Evolutionary conservation across 768 basidiomycete genomes (phyloP), one percentile per base, ranked within the genome.

Genomic region (Kwoniella dejecticola): DNA sequence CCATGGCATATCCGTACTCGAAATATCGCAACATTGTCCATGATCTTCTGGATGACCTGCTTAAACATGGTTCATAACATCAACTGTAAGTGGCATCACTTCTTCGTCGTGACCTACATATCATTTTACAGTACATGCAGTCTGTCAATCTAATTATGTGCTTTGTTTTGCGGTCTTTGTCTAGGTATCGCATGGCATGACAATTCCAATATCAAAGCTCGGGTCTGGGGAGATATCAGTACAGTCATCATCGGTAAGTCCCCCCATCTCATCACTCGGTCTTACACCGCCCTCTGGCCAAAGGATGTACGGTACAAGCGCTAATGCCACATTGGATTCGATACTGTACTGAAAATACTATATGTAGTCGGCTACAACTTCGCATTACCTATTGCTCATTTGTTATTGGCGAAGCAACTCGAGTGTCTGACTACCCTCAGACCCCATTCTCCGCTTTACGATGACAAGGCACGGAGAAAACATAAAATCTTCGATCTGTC

Each of bases 311-410:
- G n/a, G n/a, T n/a, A n/a, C n/a, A n/a, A n/a, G n/a, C n/a, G n/a
- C n/a, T n/a, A n/a, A n/a, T n/a, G 17, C 15, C 17, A 50, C 19
- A 33, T 26, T 6, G 30, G 2, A 1, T 21, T 13, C 1, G 10
- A 47, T n/a, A n/a, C n/a, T n/a, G n/a, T n/a, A n/a, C n/a, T n/a
- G n/a, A n/a, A n/a, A n/a, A n/a, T n/a, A n/a, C n/a, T n/a, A n/a
- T n/a, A n/a, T n/a, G n/a, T 30, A 67, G 77, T 78, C 57, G 75
- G 69, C 3, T 78, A 78, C 69, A 78, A 78, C 66, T 78, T 66
- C 52, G 77, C 67, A 24, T 62, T 76, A 4, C 77, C 77, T 26
- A 57, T 72, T 1, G 64, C 77, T 12, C 77, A 78, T 50, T 59
- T 78, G 12, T 29, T 78, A 24, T 69, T 78, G 5, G 77, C 77